Percentiles rank a stretch among this genome's conserved stretches.
Conservation (phyloP, 441 rosid species). For the Euphorbia corollata region DNA sequence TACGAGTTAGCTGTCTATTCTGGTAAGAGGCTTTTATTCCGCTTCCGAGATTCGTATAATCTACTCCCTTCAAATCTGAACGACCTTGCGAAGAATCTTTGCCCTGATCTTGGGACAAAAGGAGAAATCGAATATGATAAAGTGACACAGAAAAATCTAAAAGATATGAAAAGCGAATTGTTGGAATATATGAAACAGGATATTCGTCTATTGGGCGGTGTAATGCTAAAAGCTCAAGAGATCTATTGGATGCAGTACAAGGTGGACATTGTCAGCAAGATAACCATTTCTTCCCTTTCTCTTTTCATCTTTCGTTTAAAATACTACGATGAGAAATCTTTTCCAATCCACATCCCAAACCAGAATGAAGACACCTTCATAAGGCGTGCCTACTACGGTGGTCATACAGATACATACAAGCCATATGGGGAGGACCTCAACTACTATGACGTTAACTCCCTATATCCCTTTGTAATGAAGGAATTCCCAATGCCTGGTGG, state of each 20-base stretch:
- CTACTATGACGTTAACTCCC: slow-evolving; percentile 14
- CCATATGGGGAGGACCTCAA: slow-evolving; percentile 13
- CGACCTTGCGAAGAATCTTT: not conserved
- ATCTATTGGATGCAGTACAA: not conserved
- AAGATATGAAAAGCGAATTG: not conserved
- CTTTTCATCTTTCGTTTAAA: not conserved
- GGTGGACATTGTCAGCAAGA: not conserved
- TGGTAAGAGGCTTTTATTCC: not conserved
- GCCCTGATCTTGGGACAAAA: not conserved
- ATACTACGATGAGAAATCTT: not conserved
- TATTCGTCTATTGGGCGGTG: slow-evolving; percentile 14
- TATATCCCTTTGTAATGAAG: slow-evolving; percentile 16
- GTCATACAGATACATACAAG: slow-evolving; percentile 9
- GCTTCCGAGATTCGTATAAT: not conserved
- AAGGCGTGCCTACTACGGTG: slow-evolving; percentile 4
- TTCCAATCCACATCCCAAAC: slow-evolving; percentile 1
- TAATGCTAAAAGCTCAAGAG: slow-evolving; percentile 12
- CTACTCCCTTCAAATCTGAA: not conserved
- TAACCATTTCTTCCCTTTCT: slow-evolving; percentile 7
- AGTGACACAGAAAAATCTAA: not conserved
- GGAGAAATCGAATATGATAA: not conserved
- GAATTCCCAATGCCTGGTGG: slow-evolving; percentile 14
- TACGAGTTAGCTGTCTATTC: not conserved
- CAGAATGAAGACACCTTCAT: slow-evolving; percentile 8
- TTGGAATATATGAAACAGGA: slow-evolving; percentile 9